Conservation (phyloP, 768 basidiomycete genomes). For the Nidularia sp. region DNA sequence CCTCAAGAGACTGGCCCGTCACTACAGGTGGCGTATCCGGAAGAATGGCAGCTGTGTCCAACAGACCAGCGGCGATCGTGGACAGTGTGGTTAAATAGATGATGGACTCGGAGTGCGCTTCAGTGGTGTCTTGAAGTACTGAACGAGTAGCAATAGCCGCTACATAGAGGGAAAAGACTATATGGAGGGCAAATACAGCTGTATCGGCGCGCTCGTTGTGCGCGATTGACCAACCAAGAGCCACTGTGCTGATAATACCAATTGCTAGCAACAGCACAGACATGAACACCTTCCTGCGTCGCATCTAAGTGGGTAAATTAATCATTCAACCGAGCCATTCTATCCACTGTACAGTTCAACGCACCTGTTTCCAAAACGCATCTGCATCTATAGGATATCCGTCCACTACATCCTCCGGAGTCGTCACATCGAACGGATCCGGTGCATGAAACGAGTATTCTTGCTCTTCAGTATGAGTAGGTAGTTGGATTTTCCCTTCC, state of each 20-base stretch:
- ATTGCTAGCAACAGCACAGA: conserved; percentile 40
- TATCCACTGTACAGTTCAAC: conserved; percentile 22
- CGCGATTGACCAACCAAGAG: conserved; percentile 51
- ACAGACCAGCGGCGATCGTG: conserved; percentile 38
- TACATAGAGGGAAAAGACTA: conserved; percentile 56
- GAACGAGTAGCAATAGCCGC: conserved; percentile 48
- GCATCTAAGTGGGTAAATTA: conserved; percentile 37
- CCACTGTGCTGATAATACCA: conserved; percentile 45
- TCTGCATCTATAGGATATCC: conserved; percentile 27
- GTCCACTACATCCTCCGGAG: conserved; percentile 51
- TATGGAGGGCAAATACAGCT: conserved; percentile 38
- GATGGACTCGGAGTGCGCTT: conserved; percentile 44
- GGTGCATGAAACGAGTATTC: conserved; percentile 4
- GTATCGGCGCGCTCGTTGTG: conserved; percentile 15
- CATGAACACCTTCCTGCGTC: conserved; percentile 51
- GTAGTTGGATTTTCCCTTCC: conserved; percentile 30
- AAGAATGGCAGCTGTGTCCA: conserved; percentile 50
- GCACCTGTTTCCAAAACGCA: conserved; percentile 23
- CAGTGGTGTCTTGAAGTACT: conserved; percentile 36
- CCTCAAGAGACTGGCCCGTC: conserved; percentile 12
- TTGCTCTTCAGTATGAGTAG: conserved; percentile 12
- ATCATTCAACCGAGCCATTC: neutral
- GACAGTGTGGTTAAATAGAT: conserved; percentile 61
- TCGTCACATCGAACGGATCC: conserved; percentile 45
- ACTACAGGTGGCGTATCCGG: conserved; percentile 29